Evolutionary conservation across 2,329 filamentous ascomycete species (phyloP), one percentile per base, ranked within the genome.

Genomic region (Aureobasidium sp.): DNA sequence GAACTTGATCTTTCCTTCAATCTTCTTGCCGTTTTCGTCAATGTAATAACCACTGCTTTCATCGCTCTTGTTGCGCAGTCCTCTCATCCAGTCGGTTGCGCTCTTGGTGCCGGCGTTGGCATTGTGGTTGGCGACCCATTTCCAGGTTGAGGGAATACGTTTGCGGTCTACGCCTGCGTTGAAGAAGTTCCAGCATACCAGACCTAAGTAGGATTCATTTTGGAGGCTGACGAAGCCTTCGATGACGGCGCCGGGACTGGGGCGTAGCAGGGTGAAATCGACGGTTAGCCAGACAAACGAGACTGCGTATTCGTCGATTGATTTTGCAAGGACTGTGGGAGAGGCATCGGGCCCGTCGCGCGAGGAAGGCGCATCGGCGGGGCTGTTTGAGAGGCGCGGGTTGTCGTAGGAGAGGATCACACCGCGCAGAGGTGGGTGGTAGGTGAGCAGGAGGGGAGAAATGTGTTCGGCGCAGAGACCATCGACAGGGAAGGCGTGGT

Each of bases 161-260:
- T 84, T 84, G 26, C 87, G 82, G 69, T 93, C 88, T 64, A 99
- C 89, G 47, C 88, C 90, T 1, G 93, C 90, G 68, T 94, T 96
- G 80, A 97, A 97, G 67, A 91, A 85, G 73, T 93, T 93, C 76
- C 91, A 92, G 73, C 91, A 94, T 12, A 95, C 85, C 2, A 97
- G 83, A 23, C 93, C 92, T 7, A 99, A 82, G 71, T 97, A 91
- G 7, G 90, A 91, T 68, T 94, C 90, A 52, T 88, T 93, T 72
- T 96, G 90, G 34, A 97, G 80, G 69, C 93, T 94, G 62, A 97
- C 83, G 67, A 82, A 87, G 12, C 91, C 94, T 67, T 92, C 87
- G 71, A 97, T 82, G 75, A 83, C 85, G 9, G 86, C 84, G 39
- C 90, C 89, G 50, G 84, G 83, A 59, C 82, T 79, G 0, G 94